Conservation (phyloP, 345 rosid species). For the Hypericum androsaemum region DNA sequence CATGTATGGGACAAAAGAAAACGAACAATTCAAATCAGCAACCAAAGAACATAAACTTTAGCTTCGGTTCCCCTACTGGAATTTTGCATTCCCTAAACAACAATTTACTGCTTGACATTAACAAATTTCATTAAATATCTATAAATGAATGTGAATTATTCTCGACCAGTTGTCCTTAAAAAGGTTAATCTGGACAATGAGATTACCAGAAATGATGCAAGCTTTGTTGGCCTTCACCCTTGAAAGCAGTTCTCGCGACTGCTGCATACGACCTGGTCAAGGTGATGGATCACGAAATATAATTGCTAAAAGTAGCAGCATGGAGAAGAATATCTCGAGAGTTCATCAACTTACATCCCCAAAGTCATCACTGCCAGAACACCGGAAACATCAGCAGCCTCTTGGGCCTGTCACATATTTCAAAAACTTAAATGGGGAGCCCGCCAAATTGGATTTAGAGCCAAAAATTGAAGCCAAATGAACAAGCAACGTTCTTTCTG, state of each 20-base stretch:
- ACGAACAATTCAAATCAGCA: no score
- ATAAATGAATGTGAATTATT: background rate
- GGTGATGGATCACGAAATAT: slow-evolving; percentile 11
- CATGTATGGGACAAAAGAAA: no score
- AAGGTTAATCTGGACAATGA: background rate
- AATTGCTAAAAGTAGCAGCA: slow-evolving; percentile 5
- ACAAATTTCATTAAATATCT: no score
- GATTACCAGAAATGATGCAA: slow-evolving; percentile 84
- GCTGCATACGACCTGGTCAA: slow-evolving; percentile 83
- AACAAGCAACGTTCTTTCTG: no score
- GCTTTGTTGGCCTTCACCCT: slow-evolving; percentile 88
- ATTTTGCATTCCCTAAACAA: no score
- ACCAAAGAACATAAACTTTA: no score
- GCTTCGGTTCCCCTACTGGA: no score
- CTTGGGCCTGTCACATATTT: slow-evolving; percentile 66
- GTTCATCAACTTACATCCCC: slow-evolving; percentile 69
- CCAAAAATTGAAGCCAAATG: background rate
- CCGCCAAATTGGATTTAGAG: background rate
- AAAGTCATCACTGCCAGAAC: slow-evolving; percentile 93
- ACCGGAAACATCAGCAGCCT: slow-evolving; percentile 76
- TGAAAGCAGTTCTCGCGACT: slow-evolving; percentile 82
- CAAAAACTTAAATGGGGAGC: background rate
- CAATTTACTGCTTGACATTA: no score
- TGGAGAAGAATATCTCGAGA: slow-evolving; percentile 4
- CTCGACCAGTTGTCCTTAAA: background rate